phyloP scores from a whole-genome alignment of 305 asterid genomes.

The Fraxinus floribunda region DNA sequence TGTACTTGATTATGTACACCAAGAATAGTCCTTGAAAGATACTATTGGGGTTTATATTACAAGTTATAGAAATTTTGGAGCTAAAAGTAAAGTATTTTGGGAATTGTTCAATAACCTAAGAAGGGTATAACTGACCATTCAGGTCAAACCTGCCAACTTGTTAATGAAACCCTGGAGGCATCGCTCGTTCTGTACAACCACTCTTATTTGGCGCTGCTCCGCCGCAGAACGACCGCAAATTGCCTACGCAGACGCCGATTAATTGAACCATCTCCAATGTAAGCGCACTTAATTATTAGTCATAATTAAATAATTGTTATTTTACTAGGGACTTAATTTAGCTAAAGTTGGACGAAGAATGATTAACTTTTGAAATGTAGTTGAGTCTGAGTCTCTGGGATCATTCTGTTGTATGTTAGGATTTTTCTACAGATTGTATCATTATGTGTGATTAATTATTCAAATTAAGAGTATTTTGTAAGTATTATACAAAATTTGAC shows the following conservation, averaged over 20 bases:
- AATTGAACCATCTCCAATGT: neutral
- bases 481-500: neutral
- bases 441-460: neutral
- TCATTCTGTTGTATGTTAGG: neutral
- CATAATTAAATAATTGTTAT: neutral
- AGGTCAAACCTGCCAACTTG: slow-evolving; percentile 10
- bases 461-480: neutral
- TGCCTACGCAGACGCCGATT: slow-evolving; percentile 31
- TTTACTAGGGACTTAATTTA: neutral
- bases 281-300: slow-evolving; percentile 3
- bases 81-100: neutral
- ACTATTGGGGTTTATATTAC: neutral
- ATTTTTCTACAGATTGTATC: neutral
- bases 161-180: slow-evolving; percentile 26
- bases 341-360: neutral
- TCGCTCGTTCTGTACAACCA: slow-evolving; percentile 29
- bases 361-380: neutral
- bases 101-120: neutral
- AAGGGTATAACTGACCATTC: slow-evolving; percentile 23
- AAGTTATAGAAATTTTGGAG: neutral
- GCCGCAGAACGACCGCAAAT: slow-evolving; percentile 26
- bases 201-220: slow-evolving; percentile 20
- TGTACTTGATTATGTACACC: no score
- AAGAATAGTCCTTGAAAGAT: neutral
- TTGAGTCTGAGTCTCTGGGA: neutral